phyloP scores from a whole-genome alignment of 169 alveolate genomes.

The Plasmodium ovale region DNA sequence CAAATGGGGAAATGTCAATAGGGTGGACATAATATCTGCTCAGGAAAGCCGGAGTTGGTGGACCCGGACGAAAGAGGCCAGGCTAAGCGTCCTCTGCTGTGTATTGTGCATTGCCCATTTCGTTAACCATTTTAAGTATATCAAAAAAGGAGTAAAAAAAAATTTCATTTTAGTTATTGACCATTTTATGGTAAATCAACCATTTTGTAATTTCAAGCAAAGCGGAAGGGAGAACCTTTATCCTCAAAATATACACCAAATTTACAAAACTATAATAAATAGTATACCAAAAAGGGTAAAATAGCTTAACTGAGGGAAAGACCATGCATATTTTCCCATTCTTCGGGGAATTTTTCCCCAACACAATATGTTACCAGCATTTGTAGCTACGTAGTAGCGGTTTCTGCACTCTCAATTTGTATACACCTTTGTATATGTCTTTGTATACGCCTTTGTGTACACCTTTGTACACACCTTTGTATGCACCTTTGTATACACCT shows the following conservation, averaged over 20 bases:
- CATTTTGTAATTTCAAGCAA: constrained; percentile 21
- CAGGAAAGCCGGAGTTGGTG: no score
- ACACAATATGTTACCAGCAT: no score
- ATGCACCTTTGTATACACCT: no score
- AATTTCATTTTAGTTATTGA: constrained; percentile 43
- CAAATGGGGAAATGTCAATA: no score
- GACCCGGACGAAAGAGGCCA: constrained; percentile 5
- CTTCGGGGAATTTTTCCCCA: constrained; percentile 1
- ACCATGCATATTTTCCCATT: background rate
- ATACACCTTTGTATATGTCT: no score
- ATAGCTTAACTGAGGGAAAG: constrained; percentile 3
- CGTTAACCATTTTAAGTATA: constrained; percentile 43
- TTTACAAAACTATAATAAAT: constrained; percentile 51
- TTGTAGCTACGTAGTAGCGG: no score
- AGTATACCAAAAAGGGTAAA: constrained; percentile 37
- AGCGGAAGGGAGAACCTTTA: background rate
- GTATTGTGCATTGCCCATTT: constrained; percentile 61
- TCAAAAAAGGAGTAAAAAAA: constrained; percentile 22
- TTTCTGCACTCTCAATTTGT: background rate
- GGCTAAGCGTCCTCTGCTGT: constrained; percentile 34
- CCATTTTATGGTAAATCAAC: constrained; percentile 19
- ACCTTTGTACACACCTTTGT: no score
- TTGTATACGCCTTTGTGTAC: no score
- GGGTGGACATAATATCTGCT: no score
- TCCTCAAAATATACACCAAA: constrained; percentile 49